A percentile compares a stretch with the other conserved stretches of the same genome.
Evolutionary conservation across 1,139 yeast species (phyloP).

Genomic region (Chernovozyma sophiae-reginae): DNA sequence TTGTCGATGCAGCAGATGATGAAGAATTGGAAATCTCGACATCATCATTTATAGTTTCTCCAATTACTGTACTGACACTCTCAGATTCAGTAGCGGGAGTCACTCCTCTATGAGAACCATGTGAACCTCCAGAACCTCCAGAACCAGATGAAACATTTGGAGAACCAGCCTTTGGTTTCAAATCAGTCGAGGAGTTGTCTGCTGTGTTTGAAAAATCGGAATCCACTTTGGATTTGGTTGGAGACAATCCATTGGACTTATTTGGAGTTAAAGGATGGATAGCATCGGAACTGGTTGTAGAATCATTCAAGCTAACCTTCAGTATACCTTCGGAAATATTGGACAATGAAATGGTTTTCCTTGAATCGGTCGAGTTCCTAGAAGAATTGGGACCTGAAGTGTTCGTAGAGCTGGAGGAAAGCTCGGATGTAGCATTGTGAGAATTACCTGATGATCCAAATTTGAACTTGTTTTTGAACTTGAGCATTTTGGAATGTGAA

Average conservation of each 20-base stretch:
- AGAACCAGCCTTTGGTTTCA: not conserved
- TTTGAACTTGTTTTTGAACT: constrained; percentile 46
- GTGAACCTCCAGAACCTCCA: not conserved
- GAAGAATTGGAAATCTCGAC: not conserved
- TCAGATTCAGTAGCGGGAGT: not conserved
- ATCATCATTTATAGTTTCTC: not conserved
- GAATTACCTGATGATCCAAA: constrained; percentile 28
- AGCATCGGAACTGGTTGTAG: not conserved
- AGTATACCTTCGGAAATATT: constrained; percentile 24
- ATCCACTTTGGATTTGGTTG: constrained; percentile 1
- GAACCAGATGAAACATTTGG: not conserved
- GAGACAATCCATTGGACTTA: constrained; percentile 3
- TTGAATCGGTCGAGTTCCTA: constrained; percentile 24
- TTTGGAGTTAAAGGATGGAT: not conserved
- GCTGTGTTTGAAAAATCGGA: constrained; percentile 1
- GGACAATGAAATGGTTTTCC: constrained; percentile 22
- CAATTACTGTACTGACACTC: not conserved
- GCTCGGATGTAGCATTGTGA: constrained; percentile 1
- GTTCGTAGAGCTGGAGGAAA: not conserved
- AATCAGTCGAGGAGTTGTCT: not conserved
- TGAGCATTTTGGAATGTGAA: constrained; percentile 24
- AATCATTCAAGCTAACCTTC: constrained; percentile 22
- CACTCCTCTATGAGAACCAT: not conserved
- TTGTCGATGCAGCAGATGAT: not conserved
- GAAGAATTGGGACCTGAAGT: constrained; percentile 6